These are phyloP conservation scores for Erodium moschatum DNA, from an alignment of 441 rosid species.

Conservation along the genomic window DNA sequence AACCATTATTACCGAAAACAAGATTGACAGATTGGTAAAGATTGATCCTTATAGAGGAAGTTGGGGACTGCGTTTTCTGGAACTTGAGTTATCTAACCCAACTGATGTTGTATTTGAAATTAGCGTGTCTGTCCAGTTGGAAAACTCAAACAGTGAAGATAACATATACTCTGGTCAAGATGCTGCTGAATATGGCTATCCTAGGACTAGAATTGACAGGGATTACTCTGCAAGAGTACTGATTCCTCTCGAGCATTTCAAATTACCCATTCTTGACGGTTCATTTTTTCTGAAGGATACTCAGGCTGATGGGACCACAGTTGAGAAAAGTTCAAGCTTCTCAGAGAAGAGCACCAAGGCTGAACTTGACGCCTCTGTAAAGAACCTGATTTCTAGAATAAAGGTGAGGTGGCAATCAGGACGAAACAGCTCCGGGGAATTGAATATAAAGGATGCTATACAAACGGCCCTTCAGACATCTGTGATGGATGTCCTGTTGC, in stretches of 20 bases:
- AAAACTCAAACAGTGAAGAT: slow-evolving; percentile 43
- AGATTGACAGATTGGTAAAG: slow-evolving; percentile 67
- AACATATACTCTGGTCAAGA: slow-evolving; percentile 34
- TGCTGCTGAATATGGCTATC: slow-evolving; percentile 61
- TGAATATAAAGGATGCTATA: slow-evolving; percentile 79
- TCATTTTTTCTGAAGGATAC: slow-evolving; percentile 66
- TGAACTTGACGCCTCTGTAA: slow-evolving; percentile 73
- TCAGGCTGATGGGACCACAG: slow-evolving; percentile 38
- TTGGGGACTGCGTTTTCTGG: slow-evolving; percentile 94
- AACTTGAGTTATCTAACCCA: slow-evolving; percentile 85
- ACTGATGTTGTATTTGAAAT: slow-evolving; percentile 88
- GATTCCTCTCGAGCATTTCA: slow-evolving; percentile 91
- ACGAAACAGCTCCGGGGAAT: slow-evolving; percentile 81
- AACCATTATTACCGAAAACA: slow-evolving; percentile 37
- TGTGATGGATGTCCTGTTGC: slow-evolving; percentile 87
- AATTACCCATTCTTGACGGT: slow-evolving; percentile 82
- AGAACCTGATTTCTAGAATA: slow-evolving; percentile 80
- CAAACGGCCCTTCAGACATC: slow-evolving; percentile 82
- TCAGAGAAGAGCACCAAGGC: slow-evolving; percentile 82
- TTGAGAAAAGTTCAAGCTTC: slow-evolving; percentile 46
- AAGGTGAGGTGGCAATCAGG: slow-evolving; percentile 94
- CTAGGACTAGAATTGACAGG: slow-evolving; percentile 81
- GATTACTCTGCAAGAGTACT: slow-evolving; percentile 86
- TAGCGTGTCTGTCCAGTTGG: slow-evolving; percentile 71
- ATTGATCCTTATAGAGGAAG: slow-evolving; percentile 94